Evolutionary conservation across 345 rosid genomes (phyloP), one percentile per base, ranked within the genome.

Genomic region (Citrus glauca): DNA sequence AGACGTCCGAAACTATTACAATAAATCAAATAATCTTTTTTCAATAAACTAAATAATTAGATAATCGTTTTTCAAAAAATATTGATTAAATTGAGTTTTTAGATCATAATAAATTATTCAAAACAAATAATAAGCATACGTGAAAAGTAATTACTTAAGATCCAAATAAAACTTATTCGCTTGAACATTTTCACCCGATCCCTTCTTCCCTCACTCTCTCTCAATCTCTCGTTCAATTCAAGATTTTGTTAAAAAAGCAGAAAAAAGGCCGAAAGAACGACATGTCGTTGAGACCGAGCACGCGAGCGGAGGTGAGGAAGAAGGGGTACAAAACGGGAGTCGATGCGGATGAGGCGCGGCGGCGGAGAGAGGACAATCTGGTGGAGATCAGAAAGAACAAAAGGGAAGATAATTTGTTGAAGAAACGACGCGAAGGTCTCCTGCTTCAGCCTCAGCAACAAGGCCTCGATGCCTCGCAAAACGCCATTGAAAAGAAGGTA

Each of bases 301-400:
- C 91, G 35, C 88, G 91, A 63, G 83, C 90, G 66, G 91, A 91
- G 84, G 89, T 85, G 32, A 79, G 95, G 80, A 91, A 89, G 91
- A 89, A 91, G 86, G 77, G 89, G 37, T 91, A 91, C 87, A 91
- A 89, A 79, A 86, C 88, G 6, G 93, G 95, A 0, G 92, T 91
- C 32, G 95, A 91, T 50, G 95, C 88, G 62, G 95, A 91, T n/a
- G 95, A 91, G 69, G 95, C 93, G 40, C 79, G 92, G 64, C 81
- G 95, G 84, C 75, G 92, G 81, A 89, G 95, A 70, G 93, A 91
- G 81, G 93, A 91, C 84, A 91, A 91, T 66, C 83, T 91, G 85
- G 93, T 91, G 61, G 93, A 89, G 93, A 91, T 91, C 82, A 86
- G 95, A 77, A 89, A 91, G 87, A 91, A 78, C 81, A 89, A 91